phyloP scores from a whole-genome alignment of 495 filamentous ascomycete species.

The Penicillium pulvis region DNA sequence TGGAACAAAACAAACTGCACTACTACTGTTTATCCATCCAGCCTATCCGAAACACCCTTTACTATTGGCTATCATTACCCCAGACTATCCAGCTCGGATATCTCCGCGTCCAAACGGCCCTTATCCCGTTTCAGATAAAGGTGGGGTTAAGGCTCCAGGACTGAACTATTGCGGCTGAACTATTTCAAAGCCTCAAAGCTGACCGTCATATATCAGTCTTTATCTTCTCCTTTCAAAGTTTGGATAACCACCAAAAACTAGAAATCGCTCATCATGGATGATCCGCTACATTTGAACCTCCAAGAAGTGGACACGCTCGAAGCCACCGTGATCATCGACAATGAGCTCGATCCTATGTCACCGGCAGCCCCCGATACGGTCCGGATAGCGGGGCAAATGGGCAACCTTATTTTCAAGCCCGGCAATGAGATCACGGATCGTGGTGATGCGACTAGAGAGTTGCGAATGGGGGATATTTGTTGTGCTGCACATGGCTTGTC shows the following conservation, averaged over 20 bases:
- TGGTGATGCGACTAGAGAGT: conserved; percentile 46
- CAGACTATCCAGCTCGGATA: neutral
- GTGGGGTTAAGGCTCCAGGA: neutral
- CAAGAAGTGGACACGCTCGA: conserved; percentile 52
- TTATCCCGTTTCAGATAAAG: neutral
- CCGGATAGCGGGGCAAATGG: conserved; percentile 45
- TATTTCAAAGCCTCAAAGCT: neutral
- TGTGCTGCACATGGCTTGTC: conserved; percentile 63
- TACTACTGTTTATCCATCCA: neutral
- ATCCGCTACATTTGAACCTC: conserved; percentile 19
- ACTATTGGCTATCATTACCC: neutral
- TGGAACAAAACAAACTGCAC: neutral
- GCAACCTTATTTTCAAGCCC: conserved; percentile 37
- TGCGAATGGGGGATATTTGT: conserved; percentile 59
- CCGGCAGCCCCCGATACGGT: conserved; percentile 51
- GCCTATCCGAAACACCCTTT: neutral
- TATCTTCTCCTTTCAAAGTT: neutral
- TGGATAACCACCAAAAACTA: neutral
- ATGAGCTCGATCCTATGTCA: conserved; percentile 62
- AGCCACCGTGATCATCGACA: conserved; percentile 54
- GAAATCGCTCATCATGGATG: neutral
- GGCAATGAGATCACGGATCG: conserved; percentile 35
- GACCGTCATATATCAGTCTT: neutral
- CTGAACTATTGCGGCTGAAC: neutral
- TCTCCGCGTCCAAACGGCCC: neutral